A percentile compares a stretch with the other conserved stretches of the same genome.
Evolutionary conservation across 2,329 filamentous ascomycete species (phyloP).

Genomic region (Balansia obtecta): DNA sequence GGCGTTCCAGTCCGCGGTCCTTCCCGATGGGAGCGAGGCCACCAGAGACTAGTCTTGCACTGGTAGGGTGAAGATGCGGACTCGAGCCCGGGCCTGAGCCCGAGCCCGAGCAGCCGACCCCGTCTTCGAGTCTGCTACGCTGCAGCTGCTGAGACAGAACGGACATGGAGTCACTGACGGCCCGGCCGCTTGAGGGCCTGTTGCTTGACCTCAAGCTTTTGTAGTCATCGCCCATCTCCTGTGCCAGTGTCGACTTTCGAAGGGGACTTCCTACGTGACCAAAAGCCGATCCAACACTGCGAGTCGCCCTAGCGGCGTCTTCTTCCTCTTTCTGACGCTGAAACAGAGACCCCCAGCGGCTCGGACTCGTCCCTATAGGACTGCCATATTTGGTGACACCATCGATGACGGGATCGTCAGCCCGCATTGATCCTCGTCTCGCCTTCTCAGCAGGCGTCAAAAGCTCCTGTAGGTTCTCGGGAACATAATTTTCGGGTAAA

Average conservation of each 20-base stretch:
- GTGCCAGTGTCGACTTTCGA: constrained; percentile 48
- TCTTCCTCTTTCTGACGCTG: constrained; percentile 49
- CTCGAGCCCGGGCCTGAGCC: constrained; percentile 23
- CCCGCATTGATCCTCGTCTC: constrained; percentile 42
- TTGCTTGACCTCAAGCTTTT: constrained; percentile 24
- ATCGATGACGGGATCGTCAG: constrained; percentile 36
- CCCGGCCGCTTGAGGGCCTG: constrained; percentile 26
- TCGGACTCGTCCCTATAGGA: constrained; percentile 45
- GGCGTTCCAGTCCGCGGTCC: constrained; percentile 37
- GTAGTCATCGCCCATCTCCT: constrained; percentile 31
- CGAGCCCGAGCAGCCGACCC: constrained; percentile 11
- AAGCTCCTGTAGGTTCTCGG: constrained; percentile 54
- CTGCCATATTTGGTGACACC: constrained; percentile 48
- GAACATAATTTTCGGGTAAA: constrained; percentile 48
- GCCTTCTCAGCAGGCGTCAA: constrained; percentile 57
- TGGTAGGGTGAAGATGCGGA: constrained; percentile 38
- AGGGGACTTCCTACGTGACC: constrained; percentile 55
- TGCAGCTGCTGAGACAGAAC: constrained; percentile 51
- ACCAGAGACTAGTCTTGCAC: constrained; percentile 28
- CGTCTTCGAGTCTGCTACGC: constrained; percentile 41
- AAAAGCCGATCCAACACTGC: constrained; percentile 39
- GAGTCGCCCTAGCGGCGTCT: constrained; percentile 25
- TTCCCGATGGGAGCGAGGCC: constrained; percentile 26
- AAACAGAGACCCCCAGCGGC: constrained; percentile 48
- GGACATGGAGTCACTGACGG: constrained; percentile 40